phyloP scores from a whole-genome alignment of 1,284 basidiomycete species.

The Rhodotorula sp. region DNA sequence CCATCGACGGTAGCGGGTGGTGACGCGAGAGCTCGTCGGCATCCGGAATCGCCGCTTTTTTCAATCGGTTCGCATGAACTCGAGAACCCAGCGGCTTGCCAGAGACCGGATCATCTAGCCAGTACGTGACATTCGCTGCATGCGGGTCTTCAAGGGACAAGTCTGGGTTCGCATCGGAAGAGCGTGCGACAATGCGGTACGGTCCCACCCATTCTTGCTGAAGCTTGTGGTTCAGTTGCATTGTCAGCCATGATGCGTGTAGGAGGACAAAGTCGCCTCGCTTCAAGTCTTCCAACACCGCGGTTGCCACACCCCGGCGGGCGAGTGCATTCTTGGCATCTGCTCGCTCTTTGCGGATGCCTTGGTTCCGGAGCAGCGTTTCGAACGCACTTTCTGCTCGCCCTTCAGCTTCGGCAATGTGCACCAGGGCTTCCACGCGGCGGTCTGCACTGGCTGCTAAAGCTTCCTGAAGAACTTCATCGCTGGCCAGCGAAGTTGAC shows the following conservation, averaged over 20 bases:
- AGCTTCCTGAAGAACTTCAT: neutral
- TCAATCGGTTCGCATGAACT: neutral
- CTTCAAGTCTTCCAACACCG: neutral
- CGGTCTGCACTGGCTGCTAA: neutral
- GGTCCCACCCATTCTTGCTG: neutral
- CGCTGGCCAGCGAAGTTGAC: neutral
- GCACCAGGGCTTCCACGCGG: neutral
- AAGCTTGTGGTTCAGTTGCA: conserved; percentile 1
- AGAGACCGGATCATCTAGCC: neutral
- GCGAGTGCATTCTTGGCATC: neutral
- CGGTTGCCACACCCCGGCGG: neutral
- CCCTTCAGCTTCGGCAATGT: neutral
- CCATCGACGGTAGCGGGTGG: too few species aligned
- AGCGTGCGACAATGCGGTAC: neutral
- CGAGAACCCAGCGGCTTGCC: neutral
- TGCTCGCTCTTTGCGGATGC: neutral
- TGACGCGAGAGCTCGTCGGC: too few species aligned
- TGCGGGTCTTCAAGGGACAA: neutral
- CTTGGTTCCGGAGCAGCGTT: neutral
- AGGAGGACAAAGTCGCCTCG: neutral
- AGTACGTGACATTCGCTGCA: neutral
- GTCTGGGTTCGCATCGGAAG: neutral
- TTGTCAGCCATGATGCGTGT: neutral
- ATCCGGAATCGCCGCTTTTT: neutral
- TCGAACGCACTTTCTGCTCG: neutral